Base-by-base conservation (phyloP, 2,329 filamentous ascomycete species). In the Hypoxylon sp. region DNA sequence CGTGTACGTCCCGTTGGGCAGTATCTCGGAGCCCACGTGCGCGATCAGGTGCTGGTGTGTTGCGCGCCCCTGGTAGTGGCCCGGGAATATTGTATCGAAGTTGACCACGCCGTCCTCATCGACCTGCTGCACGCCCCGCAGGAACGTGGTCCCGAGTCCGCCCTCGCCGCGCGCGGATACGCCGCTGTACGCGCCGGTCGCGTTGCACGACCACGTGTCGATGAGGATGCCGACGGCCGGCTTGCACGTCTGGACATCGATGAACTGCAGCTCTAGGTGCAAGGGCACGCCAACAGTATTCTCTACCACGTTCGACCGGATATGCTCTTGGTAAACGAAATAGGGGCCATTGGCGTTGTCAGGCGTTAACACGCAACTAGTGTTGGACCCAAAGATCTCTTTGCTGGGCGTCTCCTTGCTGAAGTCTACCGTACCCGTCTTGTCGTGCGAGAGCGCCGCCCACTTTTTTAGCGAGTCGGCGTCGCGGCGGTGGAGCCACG, bases 21-120 rank as follows among this genome's bases (percentile, higher is more conserved):
- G 75, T 8, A 81, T 65, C 5, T 74, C 75, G 19, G 78, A 75
- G 48, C 79, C 78, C 31, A 77, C 75, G 59, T 81, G 80, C 13
- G 78, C 78, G 26, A 82, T 77, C 17, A 84, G 63, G 75, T 84
- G 83, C 63, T 82, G 80, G 70, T 85, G 83, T 11, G 78, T 82
- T 0, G 80, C 77, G 10, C 81, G 77, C 0, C 79, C 79, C 37
- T 75, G 67, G 73, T 81, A 81, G 72, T 84, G 82, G 10, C 83
- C 83, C 0, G 83, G 82, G 74, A 84, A 81, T 19, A 81, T 78
- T 9, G 83, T 86, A 37, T 84, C 80, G 74, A 87, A 86, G 53
- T 76, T 77, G 14, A 82, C 83, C 11, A 86, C 81, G 42, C 85
- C 85, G 47, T 85, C 82, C 1, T 74, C 67, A 67, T 86, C 80